These are phyloP conservation scores for Aspergillus japonicus DNA, from an alignment of 2,329 filamentous ascomycete genomes.

Conservation along the genomic window DNA sequence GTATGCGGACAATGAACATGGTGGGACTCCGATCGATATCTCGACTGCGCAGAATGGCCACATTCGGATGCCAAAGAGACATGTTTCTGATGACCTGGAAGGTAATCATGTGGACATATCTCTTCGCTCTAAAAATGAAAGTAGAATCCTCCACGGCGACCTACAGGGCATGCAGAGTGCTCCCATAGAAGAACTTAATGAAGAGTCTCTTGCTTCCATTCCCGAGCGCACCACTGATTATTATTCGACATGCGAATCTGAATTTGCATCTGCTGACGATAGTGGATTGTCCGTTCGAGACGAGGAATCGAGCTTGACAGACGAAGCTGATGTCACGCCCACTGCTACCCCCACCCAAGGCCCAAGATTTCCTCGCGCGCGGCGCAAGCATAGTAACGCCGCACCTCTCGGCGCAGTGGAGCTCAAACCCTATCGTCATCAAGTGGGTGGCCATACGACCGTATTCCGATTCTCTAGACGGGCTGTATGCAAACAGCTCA, in stretches of 20 bases:
- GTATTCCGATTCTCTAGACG: constrained; percentile 93
- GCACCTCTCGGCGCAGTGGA: constrained; percentile 84
- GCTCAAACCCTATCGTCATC: constrained; percentile 93
- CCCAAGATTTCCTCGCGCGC: constrained; percentile 26
- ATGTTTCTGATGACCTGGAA: constrained; percentile 29
- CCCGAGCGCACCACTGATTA: constrained; percentile 40
- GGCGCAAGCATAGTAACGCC: constrained; percentile 29
- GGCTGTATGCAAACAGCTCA: constrained; percentile 96
- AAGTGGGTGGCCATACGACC: constrained; percentile 94
- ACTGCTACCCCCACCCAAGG: constrained; percentile 45
- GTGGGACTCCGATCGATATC: constrained; percentile 26
- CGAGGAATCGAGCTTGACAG: constrained; percentile 55
- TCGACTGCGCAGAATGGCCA: constrained; percentile 27
- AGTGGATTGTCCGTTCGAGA: constrained; percentile 43
- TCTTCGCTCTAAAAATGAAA: constrained; percentile 60
- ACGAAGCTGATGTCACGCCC: constrained; percentile 53
- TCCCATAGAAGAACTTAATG: constrained; percentile 38
- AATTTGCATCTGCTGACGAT: constrained; percentile 45
- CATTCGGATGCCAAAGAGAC: constrained; percentile 30
- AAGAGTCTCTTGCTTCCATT: constrained; percentile 36
- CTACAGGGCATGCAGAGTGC: constrained; percentile 42
- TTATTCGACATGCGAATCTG: constrained; percentile 46
- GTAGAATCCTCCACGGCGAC: constrained; percentile 61
- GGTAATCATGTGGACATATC: constrained; percentile 61
- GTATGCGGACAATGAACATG: constrained; percentile 21